Conservation (phyloP, 345 rosid genomes). For the Moringa oleifera region DNA sequence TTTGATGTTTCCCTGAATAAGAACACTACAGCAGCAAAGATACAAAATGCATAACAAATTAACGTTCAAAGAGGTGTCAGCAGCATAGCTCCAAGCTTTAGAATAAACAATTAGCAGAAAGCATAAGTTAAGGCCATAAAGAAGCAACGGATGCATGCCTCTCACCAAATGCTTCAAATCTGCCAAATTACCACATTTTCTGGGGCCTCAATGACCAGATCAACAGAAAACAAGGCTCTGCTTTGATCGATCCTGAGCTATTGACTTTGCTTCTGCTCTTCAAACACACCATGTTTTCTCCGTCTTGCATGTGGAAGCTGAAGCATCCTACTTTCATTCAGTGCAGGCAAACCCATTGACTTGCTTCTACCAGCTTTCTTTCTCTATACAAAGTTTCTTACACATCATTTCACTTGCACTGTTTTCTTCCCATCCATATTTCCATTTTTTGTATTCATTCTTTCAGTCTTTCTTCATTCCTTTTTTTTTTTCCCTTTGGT, state of each 20-base stretch:
- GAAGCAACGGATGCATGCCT: constrained; percentile 35
- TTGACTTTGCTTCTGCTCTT: constrained; percentile 29
- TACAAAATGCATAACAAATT: constrained; percentile 10
- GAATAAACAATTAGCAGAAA: constrained; percentile 12
- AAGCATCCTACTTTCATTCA: constrained; percentile 21
- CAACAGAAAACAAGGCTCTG: constrained; percentile 36
- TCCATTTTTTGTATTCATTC: neutral
- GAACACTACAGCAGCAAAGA: constrained; percentile 14
- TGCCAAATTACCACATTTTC: constrained; percentile 26
- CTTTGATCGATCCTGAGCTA: constrained; percentile 21
- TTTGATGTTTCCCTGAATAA: neutral
- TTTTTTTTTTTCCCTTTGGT: constrained; percentile 9
- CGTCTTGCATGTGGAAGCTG: constrained; percentile 20
- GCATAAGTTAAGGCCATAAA: constrained; percentile 23
- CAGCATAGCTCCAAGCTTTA: neutral
- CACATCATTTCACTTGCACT: neutral
- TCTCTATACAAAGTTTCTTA: no score
- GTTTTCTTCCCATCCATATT: constrained; percentile 5
- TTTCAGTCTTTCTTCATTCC: constrained; percentile 8
- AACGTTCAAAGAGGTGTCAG: neutral
- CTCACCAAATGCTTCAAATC: constrained; percentile 57
- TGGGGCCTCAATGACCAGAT: constrained; percentile 31
- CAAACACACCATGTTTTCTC: constrained; percentile 15
- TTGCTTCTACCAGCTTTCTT: neutral
- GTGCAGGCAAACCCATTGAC: neutral